phyloP scores from a whole-genome alignment of 176 grass and related monocot species.

The Pharus latifolius region DNA sequence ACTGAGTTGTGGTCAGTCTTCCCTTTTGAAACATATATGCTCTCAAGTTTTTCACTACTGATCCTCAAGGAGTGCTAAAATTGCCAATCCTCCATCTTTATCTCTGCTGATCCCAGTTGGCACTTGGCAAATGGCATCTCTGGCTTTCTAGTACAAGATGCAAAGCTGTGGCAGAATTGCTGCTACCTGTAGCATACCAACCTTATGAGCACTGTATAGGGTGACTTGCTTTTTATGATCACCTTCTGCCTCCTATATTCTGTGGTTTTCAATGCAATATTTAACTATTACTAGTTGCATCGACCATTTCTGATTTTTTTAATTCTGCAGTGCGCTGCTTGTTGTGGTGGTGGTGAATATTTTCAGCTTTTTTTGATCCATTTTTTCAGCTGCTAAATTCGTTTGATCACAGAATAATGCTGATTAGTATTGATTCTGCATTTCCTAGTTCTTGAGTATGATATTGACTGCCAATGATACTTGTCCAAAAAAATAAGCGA shows the following conservation, averaged over 20 bases:
- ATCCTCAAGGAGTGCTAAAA: background rate
- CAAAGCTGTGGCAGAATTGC: conserved; percentile 42
- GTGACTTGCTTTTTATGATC: conserved; percentile 31
- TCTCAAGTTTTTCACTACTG: background rate
- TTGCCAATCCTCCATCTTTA: background rate
- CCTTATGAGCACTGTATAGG: conserved; percentile 29
- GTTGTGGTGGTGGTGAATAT: conserved; percentile 31
- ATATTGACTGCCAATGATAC: background rate
- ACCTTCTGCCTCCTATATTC: background rate
- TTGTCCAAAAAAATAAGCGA: no score
- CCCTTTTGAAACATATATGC: no score
- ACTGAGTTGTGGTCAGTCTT: no score
- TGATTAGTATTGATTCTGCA: no score
- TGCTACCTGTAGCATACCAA: conserved; percentile 42
- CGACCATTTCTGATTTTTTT: background rate
- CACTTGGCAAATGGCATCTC: no score
- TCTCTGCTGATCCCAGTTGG: background rate
- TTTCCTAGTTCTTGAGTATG: background rate
- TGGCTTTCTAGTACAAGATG: conserved; percentile 34
- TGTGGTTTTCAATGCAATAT: background rate
- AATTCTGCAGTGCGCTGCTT: conserved; percentile 33
- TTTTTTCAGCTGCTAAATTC: background rate
- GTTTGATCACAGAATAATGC: background rate
- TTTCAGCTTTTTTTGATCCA: background rate
- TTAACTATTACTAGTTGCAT: background rate